Base-by-base conservation (phyloP, 2,329 filamentous ascomycete genomes). In the Penicillium freii region DNA sequence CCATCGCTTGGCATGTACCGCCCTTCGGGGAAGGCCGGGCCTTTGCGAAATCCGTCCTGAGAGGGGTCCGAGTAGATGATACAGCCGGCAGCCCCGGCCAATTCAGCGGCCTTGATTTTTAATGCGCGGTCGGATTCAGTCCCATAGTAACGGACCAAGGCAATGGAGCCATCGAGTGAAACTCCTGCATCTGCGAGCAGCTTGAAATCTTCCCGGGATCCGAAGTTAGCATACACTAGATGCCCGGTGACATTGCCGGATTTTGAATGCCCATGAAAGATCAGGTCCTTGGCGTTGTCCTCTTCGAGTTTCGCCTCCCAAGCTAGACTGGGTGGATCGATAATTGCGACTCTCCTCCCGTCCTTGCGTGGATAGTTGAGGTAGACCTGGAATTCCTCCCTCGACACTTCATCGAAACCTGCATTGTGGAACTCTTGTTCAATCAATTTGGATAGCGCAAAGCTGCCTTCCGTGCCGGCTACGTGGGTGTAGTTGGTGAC, bases 391-490 rank as follows among this genome's bases (percentile, higher is more conserved):
- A 90, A 96, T 70, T 91, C 85, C 67, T 96, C 89, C 68, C 91
- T 81, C 49, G 80, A 78, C 27, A 96, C 87, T 56, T 88, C 81
- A 66, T 96, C 92, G 69, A 99, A 81, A 4, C 85, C 84, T 45
- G 87, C 87, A 50, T 82, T 82, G 63, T 79, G 77, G 74, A 97
- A 96, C 72, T 88, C 84, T 67, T 86, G 86, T 73, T 92, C 84
- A 54, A 97, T 85, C 79, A 92, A 95, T 77, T 91, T 84, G 8
- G 91, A 93, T 54, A 96, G 81, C 45, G 88, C 90, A 67, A 88
- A 92, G 76, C 95, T 93, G 47, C 94, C 94, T 77, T 96, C 88
- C 3, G 92, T 96, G n/a, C 94, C 94, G 2, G 91, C 94, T 61
- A 97, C 82, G 74, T 97, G 94, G 60, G 94, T 90, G 71, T 90